Percentiles rank a stretch among this genome's conserved stretches.
These are phyloP conservation scores for Fusarium guadeloupense DNA, from an alignment of 2,329 filamentous ascomycete genomes.

Conservation along the genomic window DNA sequence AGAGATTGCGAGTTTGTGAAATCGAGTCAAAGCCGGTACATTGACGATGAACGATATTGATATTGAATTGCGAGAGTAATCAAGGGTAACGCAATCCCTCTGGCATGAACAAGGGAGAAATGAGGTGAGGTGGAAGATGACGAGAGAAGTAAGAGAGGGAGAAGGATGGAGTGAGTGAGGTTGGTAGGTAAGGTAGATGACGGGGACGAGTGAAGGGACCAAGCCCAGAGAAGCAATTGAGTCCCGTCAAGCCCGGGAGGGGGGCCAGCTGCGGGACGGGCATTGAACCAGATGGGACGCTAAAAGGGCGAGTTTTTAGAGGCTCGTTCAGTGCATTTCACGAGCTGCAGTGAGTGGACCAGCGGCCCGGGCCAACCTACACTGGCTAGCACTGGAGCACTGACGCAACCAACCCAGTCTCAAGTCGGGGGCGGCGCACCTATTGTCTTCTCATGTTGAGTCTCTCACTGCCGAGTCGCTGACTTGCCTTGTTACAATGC, in stretches of 20 bases:
- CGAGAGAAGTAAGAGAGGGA: slow-evolving; percentile 1
- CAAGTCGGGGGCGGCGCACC: slow-evolving; percentile 2
- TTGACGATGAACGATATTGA: neutral
- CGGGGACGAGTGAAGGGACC: slow-evolving; percentile 38
- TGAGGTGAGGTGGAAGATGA: slow-evolving; percentile 18
- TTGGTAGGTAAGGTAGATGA: slow-evolving; percentile 31
- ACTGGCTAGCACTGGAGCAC: slow-evolving; percentile 31
- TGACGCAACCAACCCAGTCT: slow-evolving; percentile 18
- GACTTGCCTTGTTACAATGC: slow-evolving; percentile 12
- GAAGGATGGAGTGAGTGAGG: slow-evolving; percentile 8
- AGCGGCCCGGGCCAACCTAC: slow-evolving; percentile 29
- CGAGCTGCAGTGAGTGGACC: slow-evolving; percentile 35
- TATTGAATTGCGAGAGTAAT: neutral
- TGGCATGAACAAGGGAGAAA: slow-evolving; percentile 8
- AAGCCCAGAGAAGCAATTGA: slow-evolving; percentile 31
- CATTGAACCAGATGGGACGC: neutral
- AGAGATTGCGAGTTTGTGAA: slow-evolving; percentile 8
- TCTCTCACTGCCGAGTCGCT: slow-evolving; percentile 10
- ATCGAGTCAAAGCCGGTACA: slow-evolving; percentile 7
- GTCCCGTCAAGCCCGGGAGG: slow-evolving; percentile 21
- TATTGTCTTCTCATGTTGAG: neutral
- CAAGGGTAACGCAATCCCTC: slow-evolving; percentile 1
- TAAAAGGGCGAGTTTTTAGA: slow-evolving; percentile 32
- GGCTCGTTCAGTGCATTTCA: slow-evolving; percentile 34
- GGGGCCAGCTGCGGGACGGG: slow-evolving; percentile 2